Conservation (phyloP, 2,329 filamentous ascomycete genomes). For the Plenodomus tracheiphilus region DNA sequence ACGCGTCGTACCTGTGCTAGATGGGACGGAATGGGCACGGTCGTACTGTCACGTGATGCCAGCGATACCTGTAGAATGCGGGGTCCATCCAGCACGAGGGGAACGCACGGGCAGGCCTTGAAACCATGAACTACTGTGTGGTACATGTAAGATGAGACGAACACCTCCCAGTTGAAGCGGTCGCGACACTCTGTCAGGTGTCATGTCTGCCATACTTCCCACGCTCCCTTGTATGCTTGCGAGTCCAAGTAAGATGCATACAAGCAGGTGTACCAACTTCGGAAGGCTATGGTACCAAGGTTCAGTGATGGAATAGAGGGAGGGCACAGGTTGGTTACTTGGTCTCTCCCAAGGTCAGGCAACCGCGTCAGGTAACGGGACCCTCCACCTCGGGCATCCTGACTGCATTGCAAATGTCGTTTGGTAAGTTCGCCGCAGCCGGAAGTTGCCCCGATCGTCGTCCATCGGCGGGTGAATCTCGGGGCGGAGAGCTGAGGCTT, state of each 20-base stretch:
- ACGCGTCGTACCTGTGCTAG: slow-evolving; percentile 16
- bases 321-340: too few relatives aligned
- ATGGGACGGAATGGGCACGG: slow-evolving; percentile 3
- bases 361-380: background rate
- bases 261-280: too few relatives aligned
- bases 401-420: background rate
- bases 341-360: too few relatives aligned
- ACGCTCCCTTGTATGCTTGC: too few relatives aligned
- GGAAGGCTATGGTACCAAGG: too few relatives aligned
- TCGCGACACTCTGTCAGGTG: too few relatives aligned
- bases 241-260: too few relatives aligned
- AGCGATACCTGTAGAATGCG: background rate
- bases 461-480: slow-evolving; percentile 5
- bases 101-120: background rate
- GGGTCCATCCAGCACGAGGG: background rate
- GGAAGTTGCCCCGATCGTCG: background rate
- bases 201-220: too few relatives aligned
- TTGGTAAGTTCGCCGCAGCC: background rate
- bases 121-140: too few relatives aligned
- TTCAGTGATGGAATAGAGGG: too few relatives aligned
- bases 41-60: slow-evolving; percentile 14
- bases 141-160: too few relatives aligned
- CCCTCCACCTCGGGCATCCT: background rate
- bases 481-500: background rate
- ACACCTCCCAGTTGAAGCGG: too few relatives aligned